These are phyloP conservation scores for Neodidymelliopsis sp. DNA, from an alignment of 2,329 filamentous ascomycete genomes.

Conservation along the genomic window DNA sequence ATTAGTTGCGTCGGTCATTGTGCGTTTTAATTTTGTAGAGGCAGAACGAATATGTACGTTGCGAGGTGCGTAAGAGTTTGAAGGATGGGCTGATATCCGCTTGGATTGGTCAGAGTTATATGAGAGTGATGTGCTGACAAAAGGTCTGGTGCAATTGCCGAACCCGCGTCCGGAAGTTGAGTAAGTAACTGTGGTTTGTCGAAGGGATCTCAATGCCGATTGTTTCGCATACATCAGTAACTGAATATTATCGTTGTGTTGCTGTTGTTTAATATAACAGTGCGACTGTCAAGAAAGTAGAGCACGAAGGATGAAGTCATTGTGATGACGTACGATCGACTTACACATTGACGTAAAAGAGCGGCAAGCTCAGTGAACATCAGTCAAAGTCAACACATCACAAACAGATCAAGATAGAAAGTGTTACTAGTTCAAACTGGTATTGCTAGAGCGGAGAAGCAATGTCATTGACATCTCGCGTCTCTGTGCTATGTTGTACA, in stretches of 20 bases:
- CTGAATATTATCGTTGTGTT: too few species aligned
- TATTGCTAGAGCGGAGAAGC: conserved; percentile 40
- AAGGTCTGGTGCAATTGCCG: conserved; percentile 8
- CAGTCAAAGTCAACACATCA: conserved; percentile 1
- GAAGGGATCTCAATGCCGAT: neutral
- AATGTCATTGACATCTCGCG: conserved; percentile 41
- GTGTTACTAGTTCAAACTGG: conserved; percentile 21
- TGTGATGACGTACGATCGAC: conserved; percentile 7
- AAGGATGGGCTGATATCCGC: neutral
- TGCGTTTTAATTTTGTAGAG: conserved; percentile 25
- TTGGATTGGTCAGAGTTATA: neutral
- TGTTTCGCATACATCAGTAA: too few species aligned
- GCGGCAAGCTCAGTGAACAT: too few species aligned
- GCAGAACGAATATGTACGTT: conserved; percentile 1
- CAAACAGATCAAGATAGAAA: neutral
- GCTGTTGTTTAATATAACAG: neutral
- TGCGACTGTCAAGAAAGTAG: neutral
- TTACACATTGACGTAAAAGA: too few species aligned
- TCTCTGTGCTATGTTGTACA: conserved; percentile 40
- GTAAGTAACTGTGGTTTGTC: neutral
- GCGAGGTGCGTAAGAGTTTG: neutral
- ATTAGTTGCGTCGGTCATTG: conserved; percentile 53
- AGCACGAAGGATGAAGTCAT: conserved; percentile 3
- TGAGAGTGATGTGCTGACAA: neutral
- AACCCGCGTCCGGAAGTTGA: conserved; percentile 15